Conservation (phyloP, 2,329 filamentous ascomycete species). For the Triangularia verruculosa region DNA sequence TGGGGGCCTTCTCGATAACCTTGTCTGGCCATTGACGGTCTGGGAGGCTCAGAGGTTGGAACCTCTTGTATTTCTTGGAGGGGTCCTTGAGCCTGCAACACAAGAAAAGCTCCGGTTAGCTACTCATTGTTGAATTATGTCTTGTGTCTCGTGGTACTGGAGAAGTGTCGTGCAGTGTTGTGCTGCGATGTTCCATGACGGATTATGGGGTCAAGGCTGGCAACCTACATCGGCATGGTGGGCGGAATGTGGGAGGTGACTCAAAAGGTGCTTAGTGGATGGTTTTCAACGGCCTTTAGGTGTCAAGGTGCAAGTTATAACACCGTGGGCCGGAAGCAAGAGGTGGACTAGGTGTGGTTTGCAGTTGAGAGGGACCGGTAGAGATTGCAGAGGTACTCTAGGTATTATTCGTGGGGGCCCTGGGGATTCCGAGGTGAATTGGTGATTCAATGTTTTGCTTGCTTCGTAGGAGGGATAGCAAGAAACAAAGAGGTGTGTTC, state of each 20-base stretch:
- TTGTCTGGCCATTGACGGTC: constrained; percentile 82
- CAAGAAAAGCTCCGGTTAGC: constrained; percentile 11
- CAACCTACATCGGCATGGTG: constrained; percentile 35
- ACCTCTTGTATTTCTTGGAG: constrained; percentile 72
- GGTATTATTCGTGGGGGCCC: not conserved
- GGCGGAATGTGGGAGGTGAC: constrained; percentile 8
- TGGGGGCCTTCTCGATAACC: constrained; percentile 76
- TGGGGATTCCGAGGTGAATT: not conserved
- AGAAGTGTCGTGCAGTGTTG: constrained; percentile 8
- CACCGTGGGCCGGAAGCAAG: not conserved
- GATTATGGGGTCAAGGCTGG: not conserved
- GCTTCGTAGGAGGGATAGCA: not conserved
- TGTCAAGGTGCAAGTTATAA: not conserved
- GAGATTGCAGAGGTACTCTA: not conserved
- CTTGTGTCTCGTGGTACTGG: constrained; percentile 15
- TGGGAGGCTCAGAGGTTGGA: constrained; percentile 63
- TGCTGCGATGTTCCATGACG: not conserved
- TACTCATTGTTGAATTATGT: not conserved
- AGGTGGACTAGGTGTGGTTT: not conserved
- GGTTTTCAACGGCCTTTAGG: not conserved
- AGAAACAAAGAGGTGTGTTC: not conserved
- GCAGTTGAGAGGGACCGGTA: not conserved
- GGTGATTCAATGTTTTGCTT: not conserved
- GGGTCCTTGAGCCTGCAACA: constrained; percentile 66
- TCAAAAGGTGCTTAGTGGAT: not conserved